Base-by-base conservation (phyloP, 495 filamentous ascomycete species). In the Penicillium daleae region DNA sequence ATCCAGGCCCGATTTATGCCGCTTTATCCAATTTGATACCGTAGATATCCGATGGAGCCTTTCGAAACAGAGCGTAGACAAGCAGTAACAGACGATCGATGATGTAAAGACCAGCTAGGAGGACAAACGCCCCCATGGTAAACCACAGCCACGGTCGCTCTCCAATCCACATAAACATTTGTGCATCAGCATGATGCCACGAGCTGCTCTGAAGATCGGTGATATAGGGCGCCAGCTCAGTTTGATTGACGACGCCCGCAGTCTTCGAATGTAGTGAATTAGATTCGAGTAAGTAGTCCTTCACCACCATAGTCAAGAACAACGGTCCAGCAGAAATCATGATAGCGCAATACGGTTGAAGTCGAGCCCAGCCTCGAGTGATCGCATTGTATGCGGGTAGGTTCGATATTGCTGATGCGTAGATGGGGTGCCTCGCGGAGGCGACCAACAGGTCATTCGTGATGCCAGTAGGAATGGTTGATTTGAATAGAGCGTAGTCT, bases 321-420 rank as follows among this genome's bases (percentile, higher is more conserved):
- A 62, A 57, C 4, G 54, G 60, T 9, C 60, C 60, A 10, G 60
- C 33, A 8, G 60, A 57, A 24, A 62, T 53, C 60, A 62, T 62
- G 24, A 57, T 57, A 5, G 60, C 60, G 31, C 44, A 57, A 46
- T 62, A 53, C 7, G 60, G 60, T 7, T 57, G 60, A 54, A 42
- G 57, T 57, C 46, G 60, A 44, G 60, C 60, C 54, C 60, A 62
- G 26, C 24, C 8, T 2, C 54, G 46, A 46, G 54, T 62, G 24
- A 57, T 32, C 1, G 54, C 31, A 53, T 62, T 10, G 21, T 22
- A 62, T 12, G 24, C 19, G n/a, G 54, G 54, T 19, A 62, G 33
- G 24, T 57, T 44, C 10, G 46, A 15, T 15, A 62, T 57, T 9
- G 54, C 60, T 6, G 46, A 32, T 26, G 53, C 33, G 15, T 62